Evolutionary conservation across 805 yeast species (phyloP).

Genomic region (Nakazawaea populi): DNA sequence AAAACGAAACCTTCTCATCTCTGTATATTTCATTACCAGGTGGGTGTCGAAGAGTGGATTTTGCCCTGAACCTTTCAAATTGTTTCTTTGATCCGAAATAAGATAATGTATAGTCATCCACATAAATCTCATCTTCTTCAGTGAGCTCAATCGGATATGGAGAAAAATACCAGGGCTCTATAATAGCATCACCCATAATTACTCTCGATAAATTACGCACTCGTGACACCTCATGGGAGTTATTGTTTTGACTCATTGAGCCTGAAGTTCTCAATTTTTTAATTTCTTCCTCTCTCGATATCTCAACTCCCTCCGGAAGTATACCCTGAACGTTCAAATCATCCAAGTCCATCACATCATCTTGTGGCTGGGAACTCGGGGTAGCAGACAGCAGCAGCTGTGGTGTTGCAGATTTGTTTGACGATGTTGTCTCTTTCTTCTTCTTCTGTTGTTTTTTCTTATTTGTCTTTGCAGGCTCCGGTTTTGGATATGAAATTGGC

Average conservation of each 20-base stretch:
- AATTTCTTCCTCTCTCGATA: slow-evolving; percentile 86
- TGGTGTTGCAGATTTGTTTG: slow-evolving; percentile 19
- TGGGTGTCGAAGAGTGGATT: slow-evolving; percentile 89
- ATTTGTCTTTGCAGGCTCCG: slow-evolving; percentile 43
- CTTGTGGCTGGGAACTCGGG: slow-evolving; percentile 16
- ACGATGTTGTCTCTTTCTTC: slow-evolving; percentile 29
- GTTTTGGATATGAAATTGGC: slow-evolving; percentile 68
- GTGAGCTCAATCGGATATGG: slow-evolving; percentile 95
- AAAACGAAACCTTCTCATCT: slow-evolving; percentile 87
- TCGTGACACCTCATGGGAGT: slow-evolving; percentile 76
- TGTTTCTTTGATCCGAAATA: slow-evolving; percentile 88
- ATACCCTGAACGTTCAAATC: slow-evolving; percentile 81
- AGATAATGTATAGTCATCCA: slow-evolving; percentile 85
- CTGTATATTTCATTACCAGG: slow-evolving; percentile 98
- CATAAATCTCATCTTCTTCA: slow-evolving; percentile 83
- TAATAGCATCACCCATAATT: slow-evolving; percentile 82
- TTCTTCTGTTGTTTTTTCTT: slow-evolving; percentile 25
- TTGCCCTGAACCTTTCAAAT: slow-evolving; percentile 84
- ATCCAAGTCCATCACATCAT: slow-evolving; percentile 81
- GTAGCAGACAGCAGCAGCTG: slow-evolving; percentile 13
- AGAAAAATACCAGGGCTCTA: slow-evolving; percentile 98
- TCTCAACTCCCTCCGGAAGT: slow-evolving; percentile 56
- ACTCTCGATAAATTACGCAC: slow-evolving; percentile 79
- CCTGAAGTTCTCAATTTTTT: slow-evolving; percentile 92
- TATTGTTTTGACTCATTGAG: slow-evolving; percentile 86